phyloP scores from a whole-genome alignment of 768 basidiomycete genomes.

The Melanogaster broomeanus region DNA sequence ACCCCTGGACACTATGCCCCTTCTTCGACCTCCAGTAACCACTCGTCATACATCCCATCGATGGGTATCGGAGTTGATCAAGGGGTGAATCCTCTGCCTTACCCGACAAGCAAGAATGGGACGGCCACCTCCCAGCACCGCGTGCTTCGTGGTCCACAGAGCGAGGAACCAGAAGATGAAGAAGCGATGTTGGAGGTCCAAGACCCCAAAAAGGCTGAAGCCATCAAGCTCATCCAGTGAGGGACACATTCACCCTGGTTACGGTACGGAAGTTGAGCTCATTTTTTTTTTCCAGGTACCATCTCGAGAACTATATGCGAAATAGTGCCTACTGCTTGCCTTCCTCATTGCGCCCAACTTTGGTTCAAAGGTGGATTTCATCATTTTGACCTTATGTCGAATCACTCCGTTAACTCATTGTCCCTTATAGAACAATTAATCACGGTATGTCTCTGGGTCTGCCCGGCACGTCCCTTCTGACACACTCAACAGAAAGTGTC shows the following conservation, averaged over 20 bases:
- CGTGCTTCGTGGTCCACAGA: conserved; percentile 23
- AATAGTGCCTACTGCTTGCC: conserved; percentile 89
- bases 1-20: conserved; percentile 46
- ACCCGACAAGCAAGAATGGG: conserved; percentile 38
- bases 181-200: conserved; percentile 41
- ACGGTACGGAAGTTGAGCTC: not conserved
- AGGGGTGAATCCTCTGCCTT: conserved; percentile 51
- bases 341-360: conserved; percentile 81
- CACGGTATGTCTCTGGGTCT: conserved; percentile 57
- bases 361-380: conserved; percentile 71
- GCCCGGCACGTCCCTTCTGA: conserved; percentile 10
- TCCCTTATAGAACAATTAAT: conserved; percentile 63
- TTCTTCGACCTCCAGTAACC: conserved; percentile 33
- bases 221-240: conserved; percentile 80
- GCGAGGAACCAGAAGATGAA: conserved; percentile 53
- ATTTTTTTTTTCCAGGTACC: conserved; percentile 56
- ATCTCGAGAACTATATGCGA: conserved; percentile 85
- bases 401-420: conserved; percentile 2
- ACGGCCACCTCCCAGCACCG: conserved; percentile 25
- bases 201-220: conserved; percentile 76
- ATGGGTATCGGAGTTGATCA: conserved; percentile 61
- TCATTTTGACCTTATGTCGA: not conserved
- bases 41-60: conserved; percentile 52
- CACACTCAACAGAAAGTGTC: conserved; percentile 64
- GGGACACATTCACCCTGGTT: conserved; percentile 22